These are phyloP conservation scores for Phytophthora podocarpi DNA, from an alignment of 352 stramenopile species.

Conservation along the genomic window DNA sequence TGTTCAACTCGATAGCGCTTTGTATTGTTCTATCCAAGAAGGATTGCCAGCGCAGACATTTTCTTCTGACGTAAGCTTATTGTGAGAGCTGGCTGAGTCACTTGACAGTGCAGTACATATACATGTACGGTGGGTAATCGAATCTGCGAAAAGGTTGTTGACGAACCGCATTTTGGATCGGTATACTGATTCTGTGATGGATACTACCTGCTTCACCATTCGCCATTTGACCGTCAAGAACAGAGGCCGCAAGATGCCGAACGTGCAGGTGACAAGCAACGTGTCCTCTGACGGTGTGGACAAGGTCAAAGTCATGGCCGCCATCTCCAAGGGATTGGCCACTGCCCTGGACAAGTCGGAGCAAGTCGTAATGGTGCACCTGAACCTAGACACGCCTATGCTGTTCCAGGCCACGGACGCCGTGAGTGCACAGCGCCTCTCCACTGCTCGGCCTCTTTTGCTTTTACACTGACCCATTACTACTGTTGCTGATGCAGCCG, in stretches of 20 bases:
- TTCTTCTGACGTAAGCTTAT: too few species aligned
- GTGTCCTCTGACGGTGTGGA: slow-evolving; percentile 39
- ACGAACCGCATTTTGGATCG: not conserved
- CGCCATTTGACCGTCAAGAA: too few species aligned
- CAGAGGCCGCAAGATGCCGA: slow-evolving; percentile 43
- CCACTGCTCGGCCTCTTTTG: not conserved
- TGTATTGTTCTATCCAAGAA: too few species aligned
- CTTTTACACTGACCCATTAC: not conserved
- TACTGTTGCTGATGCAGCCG: slow-evolving; percentile 33
- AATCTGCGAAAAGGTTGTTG: too few species aligned
- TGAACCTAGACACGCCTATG: slow-evolving; percentile 58
- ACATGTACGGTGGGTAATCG: too few species aligned
- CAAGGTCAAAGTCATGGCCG: slow-evolving; percentile 31
- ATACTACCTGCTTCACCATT: too few species aligned
- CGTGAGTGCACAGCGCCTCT: slow-evolving; percentile 23
- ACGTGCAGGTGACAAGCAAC: slow-evolving; percentile 60
- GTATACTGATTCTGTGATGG: not conserved
- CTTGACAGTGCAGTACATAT: too few species aligned
- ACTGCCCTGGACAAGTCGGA: slow-evolving; percentile 56
- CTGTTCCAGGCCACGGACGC: slow-evolving; percentile 54
- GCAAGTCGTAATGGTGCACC: slow-evolving; percentile 60
- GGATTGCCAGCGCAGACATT: too few species aligned
- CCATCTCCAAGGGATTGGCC: slow-evolving; percentile 49
- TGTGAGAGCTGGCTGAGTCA: too few species aligned
- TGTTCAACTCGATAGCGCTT: too few species aligned